Evolutionary conservation across 2,329 filamentous ascomycete species (phyloP).

Genomic region (Geosmithia putterillii): DNA sequence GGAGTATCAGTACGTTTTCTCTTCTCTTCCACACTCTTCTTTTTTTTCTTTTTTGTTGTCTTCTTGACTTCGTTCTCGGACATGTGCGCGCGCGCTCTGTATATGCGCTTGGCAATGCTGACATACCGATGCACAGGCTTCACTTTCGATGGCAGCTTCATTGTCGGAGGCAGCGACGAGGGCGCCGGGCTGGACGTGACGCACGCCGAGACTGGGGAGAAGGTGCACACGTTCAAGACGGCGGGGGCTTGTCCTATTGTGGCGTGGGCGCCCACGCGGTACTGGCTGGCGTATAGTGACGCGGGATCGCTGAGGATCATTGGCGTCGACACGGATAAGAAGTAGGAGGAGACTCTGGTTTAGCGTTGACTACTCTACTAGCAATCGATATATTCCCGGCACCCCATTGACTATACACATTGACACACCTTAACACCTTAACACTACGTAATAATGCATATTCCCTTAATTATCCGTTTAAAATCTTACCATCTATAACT

Average conservation of each 20-base stretch:
- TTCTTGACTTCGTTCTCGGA: no score
- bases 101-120: neutral
- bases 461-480: no score
- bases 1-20: slow-evolving; percentile 47
- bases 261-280: slow-evolving; percentile 64
- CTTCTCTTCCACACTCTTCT: neutral
- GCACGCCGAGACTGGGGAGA: slow-evolving; percentile 63
- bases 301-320: slow-evolving; percentile 57
- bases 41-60: no score
- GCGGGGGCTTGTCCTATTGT: slow-evolving; percentile 52
- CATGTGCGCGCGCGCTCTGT: no score
- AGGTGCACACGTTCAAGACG: slow-evolving; percentile 60
- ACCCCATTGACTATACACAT: no score
- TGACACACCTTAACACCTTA: no score
- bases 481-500: no score
- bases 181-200: slow-evolving; percentile 54
- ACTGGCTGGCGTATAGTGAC: slow-evolving; percentile 64
- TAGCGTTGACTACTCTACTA: no score
- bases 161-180: slow-evolving; percentile 65
- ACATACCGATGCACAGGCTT: slow-evolving; percentile 47
- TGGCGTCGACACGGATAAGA: slow-evolving; percentile 37
- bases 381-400: no score
- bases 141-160: slow-evolving; percentile 64
- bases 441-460: no score
- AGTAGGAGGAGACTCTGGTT: neutral